Base-by-base conservation (phyloP, 306 rosid species). In the Urtica urens region DNA sequence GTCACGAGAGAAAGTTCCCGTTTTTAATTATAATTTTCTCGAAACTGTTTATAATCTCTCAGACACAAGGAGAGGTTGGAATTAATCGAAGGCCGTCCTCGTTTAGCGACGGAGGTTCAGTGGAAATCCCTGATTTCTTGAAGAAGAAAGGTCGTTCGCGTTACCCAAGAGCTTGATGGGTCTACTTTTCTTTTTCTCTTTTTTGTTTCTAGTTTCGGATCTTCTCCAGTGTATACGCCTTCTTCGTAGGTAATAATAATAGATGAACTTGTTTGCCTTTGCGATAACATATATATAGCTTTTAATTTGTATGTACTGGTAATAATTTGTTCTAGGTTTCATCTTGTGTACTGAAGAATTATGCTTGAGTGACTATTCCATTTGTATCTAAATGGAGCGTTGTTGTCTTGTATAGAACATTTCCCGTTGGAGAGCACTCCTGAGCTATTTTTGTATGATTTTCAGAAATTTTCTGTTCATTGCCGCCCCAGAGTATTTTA, bases 111-210 rank as follows among this genome's bases (percentile, higher is more conserved):
- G 76, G 90, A 15, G 59, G 94, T 41, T 61, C 79, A 23, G 93
- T 90, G 18, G 95, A 87, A 61, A 87, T 87, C 62, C 94, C 96
- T 1, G 94, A 87, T 72, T 90, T 90, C 77, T 65, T 90, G 59
- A 90, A 79, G 85, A 84, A 85, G 80, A 90, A 90, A 68, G 95
- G 95, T 4, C 92, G 95, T n/a, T 77, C 82, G 9, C 95, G 93
- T 50, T 85, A 72, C 65, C 99, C 99, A 24, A 78, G 99, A 69
- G 85, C 59, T 57, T 85, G 68, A 72, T 49, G 33, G 65, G 44
- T 45, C 55, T 30, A 35, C 42, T 34, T 41, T 49, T 6, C 22
- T 60, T 40, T 7, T 40, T 17, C 67, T 56, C 40, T 46, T 49
- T 46, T 58, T 50, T 51, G 54, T 56, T 66, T 49, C 44, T 40